These are phyloP conservation scores for Vitis hybrid DNA, from an alignment of 177 flowering plant species.

Conservation along the genomic window DNA sequence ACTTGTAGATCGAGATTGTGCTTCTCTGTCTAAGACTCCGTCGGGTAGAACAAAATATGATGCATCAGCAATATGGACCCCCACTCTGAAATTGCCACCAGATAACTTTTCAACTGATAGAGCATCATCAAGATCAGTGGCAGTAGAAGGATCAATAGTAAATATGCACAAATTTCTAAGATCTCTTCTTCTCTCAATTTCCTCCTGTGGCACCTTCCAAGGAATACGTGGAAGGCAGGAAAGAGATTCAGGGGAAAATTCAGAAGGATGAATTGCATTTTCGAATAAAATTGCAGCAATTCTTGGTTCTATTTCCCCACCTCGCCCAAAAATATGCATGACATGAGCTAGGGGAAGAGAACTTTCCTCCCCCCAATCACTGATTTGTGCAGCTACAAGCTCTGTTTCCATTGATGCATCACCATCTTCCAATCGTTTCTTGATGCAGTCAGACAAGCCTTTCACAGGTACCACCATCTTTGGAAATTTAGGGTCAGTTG, in stretches of 20 bases:
- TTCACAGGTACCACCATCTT: constrained; percentile 61
- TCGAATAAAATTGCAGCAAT: constrained; percentile 81
- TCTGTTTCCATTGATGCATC: constrained; percentile 70
- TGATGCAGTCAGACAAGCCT: constrained; percentile 58
- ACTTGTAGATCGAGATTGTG: constrained; percentile 69
- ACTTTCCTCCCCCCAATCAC: constrained; percentile 68
- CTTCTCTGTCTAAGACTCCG: constrained; percentile 76
- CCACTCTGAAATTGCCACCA: constrained; percentile 57
- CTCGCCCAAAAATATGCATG: constrained; percentile 60
- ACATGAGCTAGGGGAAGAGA: constrained; percentile 63
- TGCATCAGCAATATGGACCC: constrained; percentile 91
- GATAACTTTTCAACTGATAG: constrained; percentile 72
- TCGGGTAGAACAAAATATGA: constrained; percentile 82
- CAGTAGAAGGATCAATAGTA: constrained; percentile 85
- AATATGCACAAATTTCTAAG: constrained; percentile 74
- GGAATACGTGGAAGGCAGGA: constrained; percentile 68
- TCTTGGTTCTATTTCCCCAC: constrained; percentile 71
- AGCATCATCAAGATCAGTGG: constrained; percentile 95
- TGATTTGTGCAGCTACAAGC: constrained; percentile 69
- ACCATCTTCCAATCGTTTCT: constrained; percentile 57
- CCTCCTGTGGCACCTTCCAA: constrained; percentile 73
- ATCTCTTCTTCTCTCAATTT: constrained; percentile 62
- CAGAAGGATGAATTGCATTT: constrained; percentile 52
- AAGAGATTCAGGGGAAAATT: constrained; percentile 71
- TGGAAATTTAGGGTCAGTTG: constrained; percentile 72